Evolutionary conservation across 164 flowering plant species (phyloP).

Genomic region (Umbilicus rupestris): DNA sequence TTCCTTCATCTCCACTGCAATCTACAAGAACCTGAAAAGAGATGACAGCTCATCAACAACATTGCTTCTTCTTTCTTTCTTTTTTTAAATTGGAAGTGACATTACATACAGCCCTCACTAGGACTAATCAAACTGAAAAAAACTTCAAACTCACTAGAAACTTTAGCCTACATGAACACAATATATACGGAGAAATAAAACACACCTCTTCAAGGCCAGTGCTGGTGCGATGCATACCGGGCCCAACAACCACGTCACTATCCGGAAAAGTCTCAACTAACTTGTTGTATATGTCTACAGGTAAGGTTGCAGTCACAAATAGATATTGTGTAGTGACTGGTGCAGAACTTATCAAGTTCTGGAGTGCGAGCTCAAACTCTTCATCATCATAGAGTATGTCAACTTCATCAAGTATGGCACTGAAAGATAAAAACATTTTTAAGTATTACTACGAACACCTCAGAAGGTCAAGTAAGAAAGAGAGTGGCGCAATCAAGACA

Average conservation of each 20-base stretch:
- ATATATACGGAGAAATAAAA: background rate
- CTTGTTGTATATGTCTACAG: constrained; percentile 71
- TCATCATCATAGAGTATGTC: constrained; percentile 84
- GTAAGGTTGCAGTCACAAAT: constrained; percentile 96
- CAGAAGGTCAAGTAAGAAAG: constrained; percentile 1
- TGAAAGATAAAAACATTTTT: constrained; percentile 17
- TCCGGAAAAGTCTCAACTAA: constrained; percentile 85
- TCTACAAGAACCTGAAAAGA: constrained; percentile 70
- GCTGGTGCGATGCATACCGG: constrained; percentile 87
- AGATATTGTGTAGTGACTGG: constrained; percentile 76
- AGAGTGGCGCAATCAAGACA: background rate
- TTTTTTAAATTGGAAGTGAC: background rate
- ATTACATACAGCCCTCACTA: background rate
- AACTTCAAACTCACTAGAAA: background rate
- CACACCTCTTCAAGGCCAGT: constrained; percentile 86
- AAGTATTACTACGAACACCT: background rate
- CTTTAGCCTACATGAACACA: no score
- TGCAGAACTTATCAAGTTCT: constrained; percentile 49
- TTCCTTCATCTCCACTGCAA: constrained; percentile 76
- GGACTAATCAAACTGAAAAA: background rate
- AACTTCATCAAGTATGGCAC: constrained; percentile 90
- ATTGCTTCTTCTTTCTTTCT: background rate
- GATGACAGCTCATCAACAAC: background rate
- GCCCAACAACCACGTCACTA: constrained; percentile 79
- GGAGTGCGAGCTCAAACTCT: constrained; percentile 64